phyloP scores from a whole-genome alignment of 1,139 yeast species.

The Kodamaea ohmeri region DNA sequence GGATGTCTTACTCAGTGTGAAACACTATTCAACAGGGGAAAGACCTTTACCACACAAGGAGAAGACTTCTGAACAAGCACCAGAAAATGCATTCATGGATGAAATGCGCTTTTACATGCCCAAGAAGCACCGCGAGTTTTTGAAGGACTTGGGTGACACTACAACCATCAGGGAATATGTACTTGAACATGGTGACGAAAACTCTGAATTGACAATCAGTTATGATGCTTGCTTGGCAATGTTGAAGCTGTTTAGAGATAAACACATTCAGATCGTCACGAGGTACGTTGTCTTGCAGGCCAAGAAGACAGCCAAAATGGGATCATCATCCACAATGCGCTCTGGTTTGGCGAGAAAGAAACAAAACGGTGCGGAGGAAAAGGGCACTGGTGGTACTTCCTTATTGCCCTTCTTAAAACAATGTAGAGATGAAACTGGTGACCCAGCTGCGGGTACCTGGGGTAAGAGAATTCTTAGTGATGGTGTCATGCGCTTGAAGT shows the following conservation, averaged over 20 bases:
- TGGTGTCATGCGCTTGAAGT: constrained; percentile 49
- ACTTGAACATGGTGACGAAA: constrained; percentile 29
- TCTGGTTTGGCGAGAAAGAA: constrained; percentile 57
- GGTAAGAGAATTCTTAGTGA: constrained; percentile 73
- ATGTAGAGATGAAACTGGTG: constrained; percentile 94
- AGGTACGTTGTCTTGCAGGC: constrained; percentile 83
- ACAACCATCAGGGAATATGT: constrained; percentile 68
- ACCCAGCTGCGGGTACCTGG: constrained; percentile 88
- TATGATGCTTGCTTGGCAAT: constrained; percentile 90
- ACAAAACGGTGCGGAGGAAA: constrained; percentile 46
- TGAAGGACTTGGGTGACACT: constrained; percentile 54
- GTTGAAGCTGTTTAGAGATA: constrained; percentile 85
- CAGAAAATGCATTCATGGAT: constrained; percentile 60
- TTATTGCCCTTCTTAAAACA: constrained; percentile 88
- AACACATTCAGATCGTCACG: constrained; percentile 89
- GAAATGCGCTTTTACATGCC: constrained; percentile 94
- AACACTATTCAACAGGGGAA: constrained; percentile 77
- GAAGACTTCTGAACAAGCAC: constrained; percentile 6
- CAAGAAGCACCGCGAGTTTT: constrained; percentile 71
- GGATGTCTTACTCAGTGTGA: constrained; percentile 72
- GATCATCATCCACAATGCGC: constrained; percentile 54
- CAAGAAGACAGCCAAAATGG: constrained; percentile 47
- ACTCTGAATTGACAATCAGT: constrained; percentile 62
- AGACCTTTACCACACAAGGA: constrained; percentile 37
- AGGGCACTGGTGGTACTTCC: constrained; percentile 95